A percentile compares a stretch with the other conserved stretches of the same genome.
Conservation (phyloP, 2,329 filamentous ascomycete species). For the Ophiosphaerella herpotricha region DNA sequence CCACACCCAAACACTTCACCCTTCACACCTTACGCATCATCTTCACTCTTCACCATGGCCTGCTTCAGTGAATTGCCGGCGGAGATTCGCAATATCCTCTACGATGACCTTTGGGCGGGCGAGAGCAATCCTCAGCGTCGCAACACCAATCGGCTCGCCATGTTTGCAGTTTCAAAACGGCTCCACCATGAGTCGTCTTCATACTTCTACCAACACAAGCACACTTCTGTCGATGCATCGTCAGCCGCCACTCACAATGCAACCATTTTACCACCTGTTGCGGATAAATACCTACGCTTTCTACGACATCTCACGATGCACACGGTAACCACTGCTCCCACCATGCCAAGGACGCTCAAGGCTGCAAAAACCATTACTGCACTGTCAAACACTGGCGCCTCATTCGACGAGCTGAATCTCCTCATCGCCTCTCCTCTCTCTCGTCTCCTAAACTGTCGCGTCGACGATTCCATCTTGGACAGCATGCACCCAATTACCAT, state of each 20-base stretch:
- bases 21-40: neutral
- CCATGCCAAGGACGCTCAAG: constrained; percentile 3
- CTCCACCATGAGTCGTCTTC: constrained; percentile 24
- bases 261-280: constrained; percentile 20
- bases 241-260: constrained; percentile 1
- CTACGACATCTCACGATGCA: constrained; percentile 16
- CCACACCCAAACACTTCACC: too few species aligned
- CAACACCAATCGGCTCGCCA: constrained; percentile 4
- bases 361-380: constrained; percentile 13
- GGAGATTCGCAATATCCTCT: constrained; percentile 27
- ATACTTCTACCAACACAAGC: constrained; percentile 26
- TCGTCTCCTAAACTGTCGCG: constrained; percentile 13
- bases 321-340: constrained; percentile 4
- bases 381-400: constrained; percentile 13
- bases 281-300: constrained; percentile 23
- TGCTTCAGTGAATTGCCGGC: constrained; percentile 15
- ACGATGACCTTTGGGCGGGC: constrained; percentile 12
- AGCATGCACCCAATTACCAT: constrained; percentile 17
- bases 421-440: constrained; percentile 15
- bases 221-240: constrained; percentile 8
- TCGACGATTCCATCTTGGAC: constrained; percentile 23
- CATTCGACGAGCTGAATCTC: constrained; percentile 15
- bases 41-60: constrained; percentile 8
- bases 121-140: neutral
- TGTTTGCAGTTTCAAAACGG: constrained; percentile 20